These are phyloP conservation scores for Zoysia japonica DNA, from an alignment of 176 grass and related monocot genomes.

Conservation along the genomic window DNA sequence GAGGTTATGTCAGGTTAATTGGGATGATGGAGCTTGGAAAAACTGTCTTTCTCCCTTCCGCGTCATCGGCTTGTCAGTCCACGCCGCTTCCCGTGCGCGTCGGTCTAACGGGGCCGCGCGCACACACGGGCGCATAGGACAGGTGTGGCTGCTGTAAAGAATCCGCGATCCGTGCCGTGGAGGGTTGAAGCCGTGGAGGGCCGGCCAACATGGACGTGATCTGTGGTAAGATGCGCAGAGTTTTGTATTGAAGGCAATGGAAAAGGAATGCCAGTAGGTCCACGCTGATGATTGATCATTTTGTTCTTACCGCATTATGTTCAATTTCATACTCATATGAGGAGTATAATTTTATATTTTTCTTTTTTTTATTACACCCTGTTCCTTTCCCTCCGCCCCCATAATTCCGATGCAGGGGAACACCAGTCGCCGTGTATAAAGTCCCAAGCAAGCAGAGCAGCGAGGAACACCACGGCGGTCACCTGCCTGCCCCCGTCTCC, in stretches of 20 bases:
- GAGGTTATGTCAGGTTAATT: not conserved
- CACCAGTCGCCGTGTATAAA: not conserved
- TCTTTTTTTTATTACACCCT: too few relatives aligned
- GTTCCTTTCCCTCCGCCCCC: not conserved
- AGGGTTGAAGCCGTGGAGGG: not conserved
- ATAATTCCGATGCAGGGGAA: constrained; percentile 29
- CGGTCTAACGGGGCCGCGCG: not conserved
- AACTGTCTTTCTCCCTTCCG: constrained; percentile 5
- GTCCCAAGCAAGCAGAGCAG: constrained; percentile 18
- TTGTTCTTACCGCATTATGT: constrained; percentile 32
- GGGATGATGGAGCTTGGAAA: not conserved
- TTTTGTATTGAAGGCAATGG: not conserved
- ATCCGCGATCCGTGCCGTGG: not conserved
- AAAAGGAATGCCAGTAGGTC: not conserved
- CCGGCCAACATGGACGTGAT: constrained; percentile 20
- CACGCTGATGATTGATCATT: constrained; percentile 32
- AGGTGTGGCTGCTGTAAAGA: too few relatives aligned
- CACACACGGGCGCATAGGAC: not conserved
- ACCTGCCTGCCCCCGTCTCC: not conserved
- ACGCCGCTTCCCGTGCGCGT: not conserved
- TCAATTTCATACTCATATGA: too few relatives aligned
- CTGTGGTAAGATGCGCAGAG: constrained; percentile 24
- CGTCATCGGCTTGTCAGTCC: not conserved
- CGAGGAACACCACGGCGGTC: not conserved
- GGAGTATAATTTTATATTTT: too few relatives aligned